Conservation (phyloP, 129 eudicot species). For the Tagetes patula region DNA sequence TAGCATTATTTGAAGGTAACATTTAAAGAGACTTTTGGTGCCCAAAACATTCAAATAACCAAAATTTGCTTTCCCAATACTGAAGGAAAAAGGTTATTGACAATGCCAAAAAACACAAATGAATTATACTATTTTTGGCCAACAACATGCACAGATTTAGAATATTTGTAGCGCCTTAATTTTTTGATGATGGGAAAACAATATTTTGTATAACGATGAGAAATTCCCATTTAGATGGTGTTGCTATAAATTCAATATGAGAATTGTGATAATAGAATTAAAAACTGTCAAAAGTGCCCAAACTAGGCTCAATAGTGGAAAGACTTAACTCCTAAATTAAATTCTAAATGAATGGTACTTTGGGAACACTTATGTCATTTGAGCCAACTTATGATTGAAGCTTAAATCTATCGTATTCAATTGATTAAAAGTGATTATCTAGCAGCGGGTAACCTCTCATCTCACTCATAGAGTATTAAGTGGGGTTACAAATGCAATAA, state of each 20-base stretch:
- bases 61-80: background rate
- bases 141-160: background rate
- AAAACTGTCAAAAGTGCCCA: background rate
- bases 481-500: too few species aligned
- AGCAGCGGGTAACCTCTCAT: too few species aligned
- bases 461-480: too few species aligned
- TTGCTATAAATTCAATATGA: background rate
- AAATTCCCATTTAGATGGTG: background rate
- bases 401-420: too few species aligned
- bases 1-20: slow-evolving; percentile 42
- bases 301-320: background rate
- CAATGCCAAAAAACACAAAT: background rate
- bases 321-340: background rate
- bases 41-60: background rate
- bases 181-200: background rate
- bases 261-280: background rate
- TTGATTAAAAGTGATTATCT: too few species aligned
- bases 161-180: background rate
- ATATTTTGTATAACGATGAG: background rate
- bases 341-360: too few species aligned
- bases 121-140: background rate
- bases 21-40: background rate
- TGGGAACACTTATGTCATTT: too few species aligned
- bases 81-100: background rate
- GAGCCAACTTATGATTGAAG: too few species aligned